These are phyloP conservation scores for Calonectria leucothoes DNA, from an alignment of 2,329 filamentous ascomycete species.

Conservation along the genomic window DNA sequence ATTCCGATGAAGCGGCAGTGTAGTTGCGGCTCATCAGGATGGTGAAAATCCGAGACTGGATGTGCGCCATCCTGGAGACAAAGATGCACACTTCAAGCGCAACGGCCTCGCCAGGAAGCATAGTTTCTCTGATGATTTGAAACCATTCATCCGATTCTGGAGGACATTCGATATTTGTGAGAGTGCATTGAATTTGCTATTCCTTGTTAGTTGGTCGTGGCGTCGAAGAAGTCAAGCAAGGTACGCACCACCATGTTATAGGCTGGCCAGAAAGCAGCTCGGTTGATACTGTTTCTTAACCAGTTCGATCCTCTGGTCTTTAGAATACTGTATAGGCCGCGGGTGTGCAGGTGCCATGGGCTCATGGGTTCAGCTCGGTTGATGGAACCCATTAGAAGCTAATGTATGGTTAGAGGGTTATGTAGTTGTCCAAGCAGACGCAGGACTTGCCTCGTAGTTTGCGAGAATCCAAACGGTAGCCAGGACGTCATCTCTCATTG, in stretches of 20 bases:
- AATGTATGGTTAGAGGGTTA: conserved; percentile 20
- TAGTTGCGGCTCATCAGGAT: conserved; percentile 44
- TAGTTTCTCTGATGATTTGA: conserved; percentile 38
- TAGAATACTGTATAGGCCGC: conserved; percentile 51
- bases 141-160: conserved; percentile 52
- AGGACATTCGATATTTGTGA: conserved; percentile 47
- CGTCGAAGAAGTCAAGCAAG: neutral
- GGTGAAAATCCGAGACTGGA: conserved; percentile 42
- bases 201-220: conserved; percentile 24
- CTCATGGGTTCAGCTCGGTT: conserved; percentile 37
- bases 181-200: conserved; percentile 52
- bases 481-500: conserved; percentile 49
- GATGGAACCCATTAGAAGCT: conserved; percentile 54
- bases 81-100: conserved; percentile 43
- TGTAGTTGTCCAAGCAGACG: neutral
- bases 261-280: conserved; percentile 52
- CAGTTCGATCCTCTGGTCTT: conserved; percentile 45
- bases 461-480: conserved; percentile 54
- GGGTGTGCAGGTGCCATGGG: conserved; percentile 52
- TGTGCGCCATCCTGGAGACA: conserved; percentile 40
- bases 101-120: conserved; percentile 42
- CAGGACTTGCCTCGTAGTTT: conserved; percentile 51
- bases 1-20: conserved; percentile 42
- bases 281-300: conserved; percentile 38
- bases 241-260: conserved; percentile 53